Evolutionary conservation across 2,329 filamentous ascomycete species (phyloP).

Genomic region (Westerdykella aurantiaca): DNA sequence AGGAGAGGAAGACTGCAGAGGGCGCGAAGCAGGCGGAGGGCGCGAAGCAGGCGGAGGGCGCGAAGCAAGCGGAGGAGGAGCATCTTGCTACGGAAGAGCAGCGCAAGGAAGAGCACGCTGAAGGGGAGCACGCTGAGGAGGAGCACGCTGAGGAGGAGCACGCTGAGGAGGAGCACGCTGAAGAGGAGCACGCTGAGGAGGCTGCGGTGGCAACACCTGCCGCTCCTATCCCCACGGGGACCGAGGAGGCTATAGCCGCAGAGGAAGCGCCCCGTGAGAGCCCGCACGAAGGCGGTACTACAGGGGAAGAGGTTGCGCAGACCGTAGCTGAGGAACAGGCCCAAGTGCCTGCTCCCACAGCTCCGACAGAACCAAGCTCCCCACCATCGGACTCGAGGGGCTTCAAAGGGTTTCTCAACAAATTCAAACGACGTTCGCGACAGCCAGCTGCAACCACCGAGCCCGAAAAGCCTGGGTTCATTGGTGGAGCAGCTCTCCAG

Average conservation of each 20-base stretch:
- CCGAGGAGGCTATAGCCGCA: conserved; percentile 1
- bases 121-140: conserved; percentile 31
- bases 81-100: conserved; percentile 48
- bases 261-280: not conserved
- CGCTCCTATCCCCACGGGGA: conserved; percentile 5
- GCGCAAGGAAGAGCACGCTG: conserved; percentile 39
- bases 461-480: conserved; percentile 32
- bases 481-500: conserved; percentile 41
- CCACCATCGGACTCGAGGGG: conserved; percentile 23
- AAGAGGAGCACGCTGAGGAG: conserved; percentile 35
- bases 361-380: conserved; percentile 24
- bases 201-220: conserved; percentile 13
- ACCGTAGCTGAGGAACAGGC: conserved; percentile 5
- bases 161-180: conserved; percentile 41
- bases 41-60: conserved; percentile 19
- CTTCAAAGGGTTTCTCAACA: conserved; percentile 34
- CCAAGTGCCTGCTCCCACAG: conserved; percentile 8
- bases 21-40: conserved; percentile 50
- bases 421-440: conserved; percentile 37
- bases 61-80: conserved; percentile 43
- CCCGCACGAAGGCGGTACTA: not conserved
- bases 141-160: conserved; percentile 51
- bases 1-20: conserved; percentile 37
- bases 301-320: not conserved
- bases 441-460: conserved; percentile 17